Base-by-base conservation (phyloP, 1,139 yeast species). In the Suhomyces terraborum region DNA sequence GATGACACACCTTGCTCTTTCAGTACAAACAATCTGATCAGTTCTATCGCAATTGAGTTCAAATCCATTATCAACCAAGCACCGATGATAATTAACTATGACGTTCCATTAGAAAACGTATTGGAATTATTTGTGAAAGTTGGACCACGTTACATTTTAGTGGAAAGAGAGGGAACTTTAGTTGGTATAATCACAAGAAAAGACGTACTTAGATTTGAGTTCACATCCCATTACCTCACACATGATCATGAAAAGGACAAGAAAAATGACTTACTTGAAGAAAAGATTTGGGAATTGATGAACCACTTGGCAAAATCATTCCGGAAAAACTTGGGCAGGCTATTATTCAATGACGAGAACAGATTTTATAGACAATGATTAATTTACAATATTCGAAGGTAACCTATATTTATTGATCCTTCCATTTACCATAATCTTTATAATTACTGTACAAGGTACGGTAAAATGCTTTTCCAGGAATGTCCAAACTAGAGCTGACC, bases 381-480 rank as follows among this genome's bases (percentile, higher is more conserved):
- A 20, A 20, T 9, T 23, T 13, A 21, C 31, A 17, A 25, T 19
- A n/a, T 32, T 23, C 10, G 22, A 31, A 22, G 27, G 22, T 6
- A n/a, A 18, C 17, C 9, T 14, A 9, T 14, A 14, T 32, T 24
- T 35, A 47, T 31, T 44, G 60, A 75, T 81, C 88, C 45, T 67
- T 80, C 98, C 98, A 91, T 60, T 85, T 88, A 41, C 96, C 96
- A 49, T 75, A 75, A 51, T 77, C 81, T 58, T 79, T 79, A 64
- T 88, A 93, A 48, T 84, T 88, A 6, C 78, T 77, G 53, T 85
- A 88, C 32, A 89, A 55, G 0, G 79, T 67, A 56, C 77, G 82
- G 68, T 82, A 85, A 52, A 83, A 79, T 2, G 82, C 73, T 49
- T 86, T 77, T 1, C 95, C 87, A 32, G 86, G 77, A 19, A 69